These are phyloP conservation scores for Anthoceros angustus DNA, from an alignment of 225 moss, liverwort and hornwort genomes.

Conservation along the genomic window DNA sequence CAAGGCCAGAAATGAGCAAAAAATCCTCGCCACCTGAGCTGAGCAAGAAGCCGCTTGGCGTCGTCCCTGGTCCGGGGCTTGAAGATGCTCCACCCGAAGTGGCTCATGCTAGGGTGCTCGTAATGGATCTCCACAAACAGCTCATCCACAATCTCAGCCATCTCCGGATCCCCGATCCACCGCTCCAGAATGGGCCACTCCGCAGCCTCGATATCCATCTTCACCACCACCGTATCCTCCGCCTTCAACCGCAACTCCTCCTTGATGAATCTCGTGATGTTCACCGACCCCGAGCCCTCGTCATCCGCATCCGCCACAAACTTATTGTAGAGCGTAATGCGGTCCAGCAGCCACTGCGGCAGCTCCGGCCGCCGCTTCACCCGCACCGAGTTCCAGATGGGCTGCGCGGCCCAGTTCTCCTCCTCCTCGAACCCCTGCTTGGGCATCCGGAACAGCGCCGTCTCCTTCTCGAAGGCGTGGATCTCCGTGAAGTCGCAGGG, in stretches of 20 bases:
- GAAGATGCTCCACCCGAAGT: conserved; percentile 26
- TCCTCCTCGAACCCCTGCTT: conserved; percentile 39
- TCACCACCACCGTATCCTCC: conserved; percentile 56
- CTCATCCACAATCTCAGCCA: conserved; percentile 64
- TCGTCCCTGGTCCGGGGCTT: conserved; percentile 9
- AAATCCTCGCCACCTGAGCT: conserved; percentile 19
- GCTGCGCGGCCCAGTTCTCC: conserved; percentile 18
- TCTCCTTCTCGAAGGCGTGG: conserved; percentile 45
- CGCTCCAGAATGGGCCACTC: conserved; percentile 64
- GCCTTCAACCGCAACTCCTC: conserved; percentile 40
- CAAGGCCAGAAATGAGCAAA: conserved; percentile 44
- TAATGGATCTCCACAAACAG: conserved; percentile 75
- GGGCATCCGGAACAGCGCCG: conserved; percentile 21
- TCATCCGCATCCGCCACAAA: conserved; percentile 30
- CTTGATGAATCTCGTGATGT: conserved; percentile 66
- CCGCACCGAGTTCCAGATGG: conserved; percentile 13
- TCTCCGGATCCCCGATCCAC: conserved; percentile 51
- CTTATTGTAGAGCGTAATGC: conserved; percentile 25
- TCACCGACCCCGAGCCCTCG: conserved; percentile 3
- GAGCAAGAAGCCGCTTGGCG: conserved; percentile 19
- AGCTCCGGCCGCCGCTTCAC: conserved; percentile 14
- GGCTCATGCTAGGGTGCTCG: conserved; percentile 34
- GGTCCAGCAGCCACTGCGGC: conserved; percentile 42
- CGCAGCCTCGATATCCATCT: conserved; percentile 84
- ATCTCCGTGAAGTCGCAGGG: conserved; percentile 80